Evolutionary conservation across 768 basidiomycete genomes (phyloP).

Genomic region (Hygrophorus pudorinus): DNA sequence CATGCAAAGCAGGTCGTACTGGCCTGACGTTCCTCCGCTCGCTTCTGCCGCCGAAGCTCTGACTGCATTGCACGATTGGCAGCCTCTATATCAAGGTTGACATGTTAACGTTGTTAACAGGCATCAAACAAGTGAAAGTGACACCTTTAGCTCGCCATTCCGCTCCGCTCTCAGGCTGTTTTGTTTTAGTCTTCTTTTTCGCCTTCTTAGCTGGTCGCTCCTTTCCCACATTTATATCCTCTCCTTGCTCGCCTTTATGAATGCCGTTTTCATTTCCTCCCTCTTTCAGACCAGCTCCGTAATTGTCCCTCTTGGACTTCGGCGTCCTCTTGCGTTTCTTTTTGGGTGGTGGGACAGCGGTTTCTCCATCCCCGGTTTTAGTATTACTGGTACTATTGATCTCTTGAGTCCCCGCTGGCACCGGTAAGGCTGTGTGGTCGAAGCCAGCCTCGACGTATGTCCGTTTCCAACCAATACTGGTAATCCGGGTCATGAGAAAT

Average conservation of each 20-base stretch:
- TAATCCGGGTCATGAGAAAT: slow-evolving; percentile 56
- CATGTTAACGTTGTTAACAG: neutral
- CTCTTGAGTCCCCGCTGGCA: slow-evolving; percentile 10
- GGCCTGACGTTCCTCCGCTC: slow-evolving; percentile 45
- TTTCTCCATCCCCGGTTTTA: neutral
- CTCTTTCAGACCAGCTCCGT: neutral
- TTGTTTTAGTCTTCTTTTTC: too few relatives aligned
- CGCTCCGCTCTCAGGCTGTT: too few relatives aligned
- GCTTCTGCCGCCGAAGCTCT: slow-evolving; percentile 56
- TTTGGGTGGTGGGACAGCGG: slow-evolving; percentile 26
- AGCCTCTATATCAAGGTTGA: neutral
- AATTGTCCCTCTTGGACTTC: slow-evolving; percentile 2
- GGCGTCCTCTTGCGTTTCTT: slow-evolving; percentile 43
- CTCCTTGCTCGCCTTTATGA: slow-evolving; percentile 8
- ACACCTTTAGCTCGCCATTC: too few relatives aligned
- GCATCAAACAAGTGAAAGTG: neutral
- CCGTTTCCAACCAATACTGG: slow-evolving; percentile 66
- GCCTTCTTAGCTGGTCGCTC: slow-evolving; percentile 6
- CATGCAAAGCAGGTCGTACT: slow-evolving; percentile 80
- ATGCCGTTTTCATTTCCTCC: slow-evolving; percentile 10
- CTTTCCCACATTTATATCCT: slow-evolving; percentile 19
- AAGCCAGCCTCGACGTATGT: slow-evolving; percentile 62
- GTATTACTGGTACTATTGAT: neutral
- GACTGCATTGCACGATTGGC: slow-evolving; percentile 12
- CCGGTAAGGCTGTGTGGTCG: slow-evolving; percentile 10